A percentile compares a stretch with the other conserved stretches of the same genome.
These are phyloP conservation scores for Paramecium pentaurelia DNA, from an alignment of 73 alveolate species.

Conservation along the genomic window DNA sequence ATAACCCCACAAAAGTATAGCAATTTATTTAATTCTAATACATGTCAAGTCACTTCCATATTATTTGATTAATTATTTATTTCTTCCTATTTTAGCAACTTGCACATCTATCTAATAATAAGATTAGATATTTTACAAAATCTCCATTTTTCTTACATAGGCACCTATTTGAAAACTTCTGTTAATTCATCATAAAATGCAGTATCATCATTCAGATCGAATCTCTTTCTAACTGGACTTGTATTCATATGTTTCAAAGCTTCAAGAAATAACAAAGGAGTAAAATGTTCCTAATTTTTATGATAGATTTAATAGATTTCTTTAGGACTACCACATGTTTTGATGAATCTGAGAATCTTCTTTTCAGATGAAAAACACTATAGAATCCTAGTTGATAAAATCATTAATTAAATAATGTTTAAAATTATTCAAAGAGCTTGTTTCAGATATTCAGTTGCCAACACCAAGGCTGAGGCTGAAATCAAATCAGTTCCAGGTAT, in stretches of 20 bases:
- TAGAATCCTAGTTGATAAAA: not conserved
- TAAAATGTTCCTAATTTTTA: not conserved
- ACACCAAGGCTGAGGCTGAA: not conserved
- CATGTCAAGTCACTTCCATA: not conserved
- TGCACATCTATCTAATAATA: slow-evolving; percentile 14
- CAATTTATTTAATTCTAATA: not conserved
- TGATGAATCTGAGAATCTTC: not conserved
- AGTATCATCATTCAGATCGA: not conserved
- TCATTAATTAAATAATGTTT: slow-evolving; percentile 7
- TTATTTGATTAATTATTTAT: not conserved
- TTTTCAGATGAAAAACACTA: not conserved
- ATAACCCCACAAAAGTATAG: slow-evolving; percentile 26
- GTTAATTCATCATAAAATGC: not conserved
- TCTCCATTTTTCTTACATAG: slow-evolving; percentile 25
- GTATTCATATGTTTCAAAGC: not conserved
- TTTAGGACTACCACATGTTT: not conserved
- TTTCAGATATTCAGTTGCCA: not conserved
- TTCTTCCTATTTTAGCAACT: not conserved
- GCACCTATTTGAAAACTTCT: not conserved
- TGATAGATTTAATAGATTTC: not conserved
- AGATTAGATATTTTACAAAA: slow-evolving; percentile 2
- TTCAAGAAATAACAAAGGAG: not conserved
- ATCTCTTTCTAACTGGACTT: not conserved
- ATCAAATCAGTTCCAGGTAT: slow-evolving; percentile 48
- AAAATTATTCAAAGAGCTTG: not conserved